Conservation (phyloP, 2,329 filamentous ascomycete species). For the Sporothrix phasma region DNA sequence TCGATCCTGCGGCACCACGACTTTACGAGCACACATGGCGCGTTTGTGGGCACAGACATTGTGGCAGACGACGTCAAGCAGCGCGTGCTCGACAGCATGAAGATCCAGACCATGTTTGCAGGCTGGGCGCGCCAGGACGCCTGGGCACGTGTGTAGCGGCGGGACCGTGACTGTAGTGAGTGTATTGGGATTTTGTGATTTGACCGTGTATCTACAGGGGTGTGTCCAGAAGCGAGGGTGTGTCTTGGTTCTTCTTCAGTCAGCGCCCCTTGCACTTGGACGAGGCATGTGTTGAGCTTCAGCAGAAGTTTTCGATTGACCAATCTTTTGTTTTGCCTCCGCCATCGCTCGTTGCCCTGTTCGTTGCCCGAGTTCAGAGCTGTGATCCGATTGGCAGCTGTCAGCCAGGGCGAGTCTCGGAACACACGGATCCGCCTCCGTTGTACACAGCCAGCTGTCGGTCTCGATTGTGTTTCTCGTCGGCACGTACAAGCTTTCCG, state of each 20-base stretch:
- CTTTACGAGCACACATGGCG: conserved; percentile 58
- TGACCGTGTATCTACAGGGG: no score
- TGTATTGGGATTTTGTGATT: no score
- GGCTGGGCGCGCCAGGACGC: conserved; percentile 33
- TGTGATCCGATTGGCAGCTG: no score
- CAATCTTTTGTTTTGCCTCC: no score
- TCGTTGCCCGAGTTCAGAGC: no score
- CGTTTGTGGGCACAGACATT: conserved; percentile 56
- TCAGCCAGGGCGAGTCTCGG: not conserved
- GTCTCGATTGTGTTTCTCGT: not conserved
- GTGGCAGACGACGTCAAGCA: conserved; percentile 45
- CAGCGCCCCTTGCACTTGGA: no score
- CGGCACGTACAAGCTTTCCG: not conserved
- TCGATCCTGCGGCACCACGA: conserved; percentile 48
- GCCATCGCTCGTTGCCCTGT: no score
- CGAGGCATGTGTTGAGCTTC: no score
- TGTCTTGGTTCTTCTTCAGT: no score
- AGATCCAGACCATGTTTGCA: conserved; percentile 53
- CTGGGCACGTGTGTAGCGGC: conserved; percentile 13
- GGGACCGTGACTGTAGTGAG: not conserved
- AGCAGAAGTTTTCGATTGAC: no score
- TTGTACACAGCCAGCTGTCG: not conserved
- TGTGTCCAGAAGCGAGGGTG: no score
- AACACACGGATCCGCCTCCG: not conserved
- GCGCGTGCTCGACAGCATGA: conserved; percentile 64